A percentile compares a stretch with the other conserved stretches of the same genome.
Evolutionary conservation across 768 basidiomycete genomes (phyloP).

Genomic region (Dacryopinax primogenitus): DNA sequence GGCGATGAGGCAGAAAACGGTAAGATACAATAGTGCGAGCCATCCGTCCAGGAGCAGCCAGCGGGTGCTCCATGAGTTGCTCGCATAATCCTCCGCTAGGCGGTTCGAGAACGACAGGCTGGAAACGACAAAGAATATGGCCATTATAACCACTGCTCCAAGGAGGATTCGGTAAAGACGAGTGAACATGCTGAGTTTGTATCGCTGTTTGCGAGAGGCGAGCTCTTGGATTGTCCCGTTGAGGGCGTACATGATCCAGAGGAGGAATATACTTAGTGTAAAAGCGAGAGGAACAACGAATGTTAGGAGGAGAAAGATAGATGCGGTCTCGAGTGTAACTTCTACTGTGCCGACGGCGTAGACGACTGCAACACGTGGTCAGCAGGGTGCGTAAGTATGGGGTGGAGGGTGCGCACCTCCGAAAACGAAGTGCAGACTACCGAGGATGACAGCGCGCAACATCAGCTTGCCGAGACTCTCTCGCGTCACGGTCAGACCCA

Average conservation of each 20-base stretch:
- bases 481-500: conserved; percentile 83
- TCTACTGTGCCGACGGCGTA: conserved; percentile 94
- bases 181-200: conserved; percentile 81
- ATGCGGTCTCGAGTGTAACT: conserved; percentile 80
- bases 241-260: conserved; percentile 89
- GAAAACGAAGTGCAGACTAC: conserved; percentile 79
- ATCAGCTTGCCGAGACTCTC: conserved; percentile 77
- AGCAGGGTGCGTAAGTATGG: background rate
- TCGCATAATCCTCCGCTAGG: conserved; percentile 85
- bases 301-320: conserved; percentile 66
- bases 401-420: conserved; percentile 49
- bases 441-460: conserved; percentile 68
- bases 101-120: conserved; percentile 84
- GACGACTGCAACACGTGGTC: conserved; percentile 40
- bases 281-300: conserved; percentile 92
- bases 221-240: conserved; percentile 87
- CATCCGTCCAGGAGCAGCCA: conserved; percentile 98
- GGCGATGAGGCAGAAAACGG: conserved; percentile 64
- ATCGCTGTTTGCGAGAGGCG: conserved; percentile 68
- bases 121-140: conserved; percentile 84
- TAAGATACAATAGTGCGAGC: conserved; percentile 75
- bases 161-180: conserved; percentile 75
- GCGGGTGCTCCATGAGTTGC: conserved; percentile 74
- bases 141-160: conserved; percentile 65
- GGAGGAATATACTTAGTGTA: conserved; percentile 86